Evolutionary conservation across 2,329 filamentous ascomycete species (phyloP), one percentile per base, ranked within the genome.

Genomic region (Pezicula radicicola): DNA sequence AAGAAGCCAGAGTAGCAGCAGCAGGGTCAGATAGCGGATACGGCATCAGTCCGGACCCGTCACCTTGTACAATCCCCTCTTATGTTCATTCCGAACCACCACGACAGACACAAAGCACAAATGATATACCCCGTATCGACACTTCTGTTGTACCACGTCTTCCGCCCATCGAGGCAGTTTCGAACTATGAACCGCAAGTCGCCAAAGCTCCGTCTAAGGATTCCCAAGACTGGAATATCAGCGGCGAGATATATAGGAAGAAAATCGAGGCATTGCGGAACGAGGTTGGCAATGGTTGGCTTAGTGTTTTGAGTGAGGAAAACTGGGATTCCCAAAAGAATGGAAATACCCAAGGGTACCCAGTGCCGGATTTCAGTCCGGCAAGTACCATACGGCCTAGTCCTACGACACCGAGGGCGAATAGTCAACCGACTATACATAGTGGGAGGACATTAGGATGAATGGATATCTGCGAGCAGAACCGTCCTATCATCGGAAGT

Each of bases 181-280:
- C 55, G 9, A 13, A 18, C 9, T 60, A 61, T 28, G 56, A 65
- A 8, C 39, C 60, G 10, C 54, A 61, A 15, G 46, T 58, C 16
- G 48, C 59, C 16, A 64, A 61, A 47, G 12, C 55, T 13, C 56
- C 57, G 6, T 54, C 52, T 3, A 60, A 56, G 54, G 65, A 65
- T 54, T 58, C 72, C 4, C 72, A 76, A 43, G 79, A 87, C 53
- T 89, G 85, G 80, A 83, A 84, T 54, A 73, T 82, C 41, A 81
- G 83, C 53, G 87, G 88, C 49, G 89, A 94, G 63, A 75, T 89
- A 7, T 97, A 96, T 70, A 84, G 88, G 52, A 89, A 89, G 67
- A 94, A 94, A 69, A 87, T 97, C 50, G 91, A 96, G 69, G 85
- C 88, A 3, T 73, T 97, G 49, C 87, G 91, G 55, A 87, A 87